Percentiles rank a stretch among this genome's conserved stretches.
Conservation (phyloP, 2,329 filamentous ascomycete species). For the Acarospora socialis region DNA sequence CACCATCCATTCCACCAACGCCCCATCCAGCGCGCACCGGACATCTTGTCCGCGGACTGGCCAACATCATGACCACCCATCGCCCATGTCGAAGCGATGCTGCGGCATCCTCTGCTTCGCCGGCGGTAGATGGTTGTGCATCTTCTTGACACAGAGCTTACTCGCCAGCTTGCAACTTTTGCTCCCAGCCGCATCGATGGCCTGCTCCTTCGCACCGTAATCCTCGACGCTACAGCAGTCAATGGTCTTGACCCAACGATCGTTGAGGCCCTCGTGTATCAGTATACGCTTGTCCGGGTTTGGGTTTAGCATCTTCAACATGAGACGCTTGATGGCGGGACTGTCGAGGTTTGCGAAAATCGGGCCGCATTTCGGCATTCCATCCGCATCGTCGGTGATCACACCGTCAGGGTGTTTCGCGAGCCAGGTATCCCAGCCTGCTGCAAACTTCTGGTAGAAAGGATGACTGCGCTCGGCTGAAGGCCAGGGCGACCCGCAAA, state of each 20-base stretch:
- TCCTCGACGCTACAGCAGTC: constrained; percentile 67
- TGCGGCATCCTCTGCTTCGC: constrained; percentile 18
- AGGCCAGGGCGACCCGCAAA: constrained; percentile 60
- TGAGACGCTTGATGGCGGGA: constrained; percentile 51
- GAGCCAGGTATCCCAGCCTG: constrained; percentile 57
- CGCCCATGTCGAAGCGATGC: constrained; percentile 19
- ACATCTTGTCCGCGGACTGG: too few species aligned
- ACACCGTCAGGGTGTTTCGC: constrained; percentile 36
- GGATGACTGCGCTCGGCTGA: constrained; percentile 44
- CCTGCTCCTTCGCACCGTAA: constrained; percentile 40
- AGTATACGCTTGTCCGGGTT: constrained; percentile 55
- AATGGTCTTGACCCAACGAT: constrained; percentile 58
- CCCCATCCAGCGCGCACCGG: too few species aligned
- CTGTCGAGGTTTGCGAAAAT: constrained; percentile 54
- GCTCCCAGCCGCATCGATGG: constrained; percentile 19
- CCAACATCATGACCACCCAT: constrained; percentile 14
- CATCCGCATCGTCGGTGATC: constrained; percentile 45
- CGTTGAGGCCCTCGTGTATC: constrained; percentile 53
- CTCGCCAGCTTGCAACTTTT: constrained; percentile 15
- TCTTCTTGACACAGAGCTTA: constrained; percentile 19
- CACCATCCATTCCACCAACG: too few species aligned
- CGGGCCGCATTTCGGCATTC: constrained; percentile 42
- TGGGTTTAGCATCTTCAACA: constrained; percentile 73
- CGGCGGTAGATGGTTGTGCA: constrained; percentile 22
- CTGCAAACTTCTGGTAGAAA: constrained; percentile 51